These are phyloP conservation scores for Talaromyces sp. DNA, from an alignment of 2,329 filamentous ascomycete genomes.

Conservation along the genomic window DNA sequence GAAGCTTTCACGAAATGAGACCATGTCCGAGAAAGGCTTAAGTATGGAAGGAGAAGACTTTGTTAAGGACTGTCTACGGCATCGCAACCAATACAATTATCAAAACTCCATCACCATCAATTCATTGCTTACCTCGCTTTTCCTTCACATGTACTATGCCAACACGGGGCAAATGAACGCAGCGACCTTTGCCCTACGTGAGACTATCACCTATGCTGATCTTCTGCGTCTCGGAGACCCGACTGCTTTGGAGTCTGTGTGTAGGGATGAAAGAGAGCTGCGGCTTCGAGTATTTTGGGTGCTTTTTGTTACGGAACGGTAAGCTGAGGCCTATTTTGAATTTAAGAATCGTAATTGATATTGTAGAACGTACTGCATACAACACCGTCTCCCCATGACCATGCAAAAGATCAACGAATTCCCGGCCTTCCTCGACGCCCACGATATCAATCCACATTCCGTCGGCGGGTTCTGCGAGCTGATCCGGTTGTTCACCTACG, in stretches of 20 bases:
- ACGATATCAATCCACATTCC: conserved; percentile 13
- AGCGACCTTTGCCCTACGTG: conserved; percentile 22
- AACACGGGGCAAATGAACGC: conserved; percentile 23
- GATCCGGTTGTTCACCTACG: conserved; percentile 13
- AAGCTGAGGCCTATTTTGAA: background rate
- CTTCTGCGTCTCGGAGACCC: conserved; percentile 14
- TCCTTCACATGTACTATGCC: conserved; percentile 25
- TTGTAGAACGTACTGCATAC: conserved; percentile 17
- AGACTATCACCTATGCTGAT: conserved; percentile 19
- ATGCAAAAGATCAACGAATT: conserved; percentile 16
- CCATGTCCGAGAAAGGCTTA: background rate
- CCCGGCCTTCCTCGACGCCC: conserved; percentile 15
- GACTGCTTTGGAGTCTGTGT: background rate
- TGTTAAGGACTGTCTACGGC: conserved; percentile 11
- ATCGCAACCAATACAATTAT: conserved; percentile 11
- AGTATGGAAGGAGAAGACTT: conserved; percentile 10
- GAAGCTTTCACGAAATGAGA: conserved; percentile 1
- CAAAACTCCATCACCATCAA: background rate
- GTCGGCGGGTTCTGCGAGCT: conserved; percentile 11
- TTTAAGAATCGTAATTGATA: background rate
- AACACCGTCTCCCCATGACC: conserved; percentile 14
- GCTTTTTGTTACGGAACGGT: conserved; percentile 18
- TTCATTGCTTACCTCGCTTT: conserved; percentile 21
- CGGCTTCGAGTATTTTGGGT: conserved; percentile 18
- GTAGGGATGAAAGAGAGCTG: conserved; percentile 11